Evolutionary conservation across 1,284 basidiomycete species (phyloP).

Genomic region (Microbotryomycetes sp.): DNA sequence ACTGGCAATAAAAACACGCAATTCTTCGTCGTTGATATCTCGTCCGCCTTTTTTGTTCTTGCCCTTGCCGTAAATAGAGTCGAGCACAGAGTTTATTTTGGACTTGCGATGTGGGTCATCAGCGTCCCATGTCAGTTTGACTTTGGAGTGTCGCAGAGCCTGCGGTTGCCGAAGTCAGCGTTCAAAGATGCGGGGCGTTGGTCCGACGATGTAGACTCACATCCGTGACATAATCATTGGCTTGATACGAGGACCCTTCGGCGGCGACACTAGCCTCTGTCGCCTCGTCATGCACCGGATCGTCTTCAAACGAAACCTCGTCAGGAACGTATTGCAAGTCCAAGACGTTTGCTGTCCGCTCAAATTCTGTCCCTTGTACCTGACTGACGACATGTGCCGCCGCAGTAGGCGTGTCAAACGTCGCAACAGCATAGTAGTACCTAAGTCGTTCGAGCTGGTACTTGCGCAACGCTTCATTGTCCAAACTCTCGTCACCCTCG

Average conservation of each 20-base stretch:
- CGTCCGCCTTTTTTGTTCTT: constrained; percentile 46
- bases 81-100: constrained; percentile 38
- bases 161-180: constrained; percentile 38
- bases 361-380: constrained; percentile 90
- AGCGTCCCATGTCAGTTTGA: constrained; percentile 97
- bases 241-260: constrained; percentile 60
- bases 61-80: constrained; percentile 19
- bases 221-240: constrained; percentile 87
- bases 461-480: constrained; percentile 79
- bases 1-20: constrained; percentile 72
- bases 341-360: constrained; percentile 93
- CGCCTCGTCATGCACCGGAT: constrained; percentile 45
- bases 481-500: constrained; percentile 45
- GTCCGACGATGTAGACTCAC: constrained; percentile 47
- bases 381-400: constrained; percentile 78
- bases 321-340: constrained; percentile 85
- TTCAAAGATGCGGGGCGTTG: background rate
- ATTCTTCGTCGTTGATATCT: constrained; percentile 84
- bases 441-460: constrained; percentile 93
- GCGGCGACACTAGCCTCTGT: constrained; percentile 62
- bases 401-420: constrained; percentile 71
- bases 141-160: constrained; percentile 97
- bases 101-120: constrained; percentile 80
- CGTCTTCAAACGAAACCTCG: constrained; percentile 80
- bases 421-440: constrained; percentile 94